These are phyloP conservation scores for Wickerhamomyces hampshirensis DNA, from an alignment of 805 yeast genomes.

Conservation along the genomic window DNA sequence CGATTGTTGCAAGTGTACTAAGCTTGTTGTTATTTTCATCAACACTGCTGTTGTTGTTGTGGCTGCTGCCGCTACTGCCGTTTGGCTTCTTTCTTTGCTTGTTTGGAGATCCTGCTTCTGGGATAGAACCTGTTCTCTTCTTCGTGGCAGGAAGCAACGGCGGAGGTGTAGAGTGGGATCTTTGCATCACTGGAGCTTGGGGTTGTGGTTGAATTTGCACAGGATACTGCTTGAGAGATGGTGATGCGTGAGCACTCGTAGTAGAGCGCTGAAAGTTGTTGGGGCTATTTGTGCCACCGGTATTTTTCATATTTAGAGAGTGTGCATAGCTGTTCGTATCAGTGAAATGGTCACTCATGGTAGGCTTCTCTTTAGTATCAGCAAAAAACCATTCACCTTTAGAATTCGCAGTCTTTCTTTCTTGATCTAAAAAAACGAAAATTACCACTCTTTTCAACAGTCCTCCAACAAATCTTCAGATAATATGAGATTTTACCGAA, in stretches of 20 bases:
- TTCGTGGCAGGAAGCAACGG: slow-evolving; percentile 12
- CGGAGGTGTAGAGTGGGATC: slow-evolving; percentile 10
- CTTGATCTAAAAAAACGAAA: no score
- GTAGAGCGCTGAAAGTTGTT: not conserved
- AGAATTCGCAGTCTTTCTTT: no score
- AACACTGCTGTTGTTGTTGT: no score
- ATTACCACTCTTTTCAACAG: no score
- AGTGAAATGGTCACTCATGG: slow-evolving; percentile 27
- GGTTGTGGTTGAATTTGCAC: slow-evolving; percentile 7
- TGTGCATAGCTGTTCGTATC: slow-evolving; percentile 24
- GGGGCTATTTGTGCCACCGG: not conserved
- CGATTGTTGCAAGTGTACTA: slow-evolving; percentile 12
- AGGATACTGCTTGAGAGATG: slow-evolving; percentile 6
- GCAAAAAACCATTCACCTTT: no score
- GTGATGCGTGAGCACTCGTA: not conserved
- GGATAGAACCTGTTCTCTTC: slow-evolving; percentile 9
- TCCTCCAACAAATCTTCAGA: no score
- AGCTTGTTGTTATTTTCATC: slow-evolving; percentile 12
- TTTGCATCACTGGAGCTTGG: slow-evolving; percentile 4
- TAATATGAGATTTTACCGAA: no score
- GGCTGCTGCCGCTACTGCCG: no score
- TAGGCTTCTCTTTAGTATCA: not conserved
- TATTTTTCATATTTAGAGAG: slow-evolving; percentile 2
- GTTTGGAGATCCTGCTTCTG: slow-evolving; percentile 1
- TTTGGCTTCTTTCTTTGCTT: slow-evolving; percentile 9